Evolutionary conservation across 2,329 filamentous ascomycete genomes (phyloP), one percentile per base, ranked within the genome.

Genomic region (Stagonosporopsis rhizophila): DNA sequence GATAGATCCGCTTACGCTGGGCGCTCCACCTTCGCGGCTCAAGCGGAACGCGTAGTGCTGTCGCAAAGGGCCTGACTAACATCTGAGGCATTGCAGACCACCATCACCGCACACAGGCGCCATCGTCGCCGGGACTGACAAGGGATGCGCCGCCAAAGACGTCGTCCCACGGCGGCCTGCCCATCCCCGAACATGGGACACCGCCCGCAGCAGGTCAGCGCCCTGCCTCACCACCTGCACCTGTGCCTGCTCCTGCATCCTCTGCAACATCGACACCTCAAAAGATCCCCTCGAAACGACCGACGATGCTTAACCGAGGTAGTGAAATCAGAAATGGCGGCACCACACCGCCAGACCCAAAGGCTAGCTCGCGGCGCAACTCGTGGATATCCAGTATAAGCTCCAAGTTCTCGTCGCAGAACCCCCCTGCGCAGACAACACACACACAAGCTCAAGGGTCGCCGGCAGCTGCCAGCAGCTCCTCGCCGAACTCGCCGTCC

Each of bases 351-450:
- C 71, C 70, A 44, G 72, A 75, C 25, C 27, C 62, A 9, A 73
- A 65, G 52, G 55, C 62, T 25, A 52, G 28, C 12, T 71, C 69
- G 49, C 85, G 92, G 62, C 79, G 86, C 52, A 88, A 87, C 60
- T 96, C 93, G 14, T 99, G 95, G 95, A 93, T 98, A 70, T 91
- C 91, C 53, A 96, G 87, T 71, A 87, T 98, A 64, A 96, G 92
- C 62, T 94, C 91, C 64, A 97, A 96, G 74, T 96, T 98, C 79
- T 92, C 90, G 2, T 87, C 86, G 25, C 75, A 71, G 75, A 82
- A 67, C 62, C 68, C 65, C 48, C 74, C 67, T 46, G 68, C 68
- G 11, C 69, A 72, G 42, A 70, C 70, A 1, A 70, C 72, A 35
- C 70, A 72, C 48, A 61, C 70, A 4, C 72, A 72, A 46, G 71